Percentiles rank a stretch among this genome's conserved stretches.
phyloP scores from a whole-genome alignment of 2,329 filamentous ascomycete species.

The Xylaria sp. region DNA sequence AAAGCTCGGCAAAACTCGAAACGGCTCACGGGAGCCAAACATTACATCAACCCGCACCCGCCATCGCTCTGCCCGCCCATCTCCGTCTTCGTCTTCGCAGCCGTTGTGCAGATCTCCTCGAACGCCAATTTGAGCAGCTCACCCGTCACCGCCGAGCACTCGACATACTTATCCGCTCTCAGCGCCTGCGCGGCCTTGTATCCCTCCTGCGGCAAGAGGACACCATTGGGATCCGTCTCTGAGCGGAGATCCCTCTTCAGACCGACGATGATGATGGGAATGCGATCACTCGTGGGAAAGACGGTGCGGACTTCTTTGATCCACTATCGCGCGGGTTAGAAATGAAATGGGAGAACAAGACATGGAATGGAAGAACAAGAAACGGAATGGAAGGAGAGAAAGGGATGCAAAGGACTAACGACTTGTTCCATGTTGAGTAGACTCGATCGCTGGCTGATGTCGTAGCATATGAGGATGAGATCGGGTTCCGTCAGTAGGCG shows the following conservation, averaged over 20 bases:
- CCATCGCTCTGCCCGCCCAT: slow-evolving; percentile 51
- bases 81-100: slow-evolving; percentile 42
- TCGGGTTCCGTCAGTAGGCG: slow-evolving; percentile 49
- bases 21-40: slow-evolving; percentile 2
- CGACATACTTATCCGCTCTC: slow-evolving; percentile 58
- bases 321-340: slow-evolving; percentile 42
- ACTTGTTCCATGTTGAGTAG: slow-evolving; percentile 54
- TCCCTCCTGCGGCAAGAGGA: slow-evolving; percentile 57
- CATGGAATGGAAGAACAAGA: too few relatives aligned
- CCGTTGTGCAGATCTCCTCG: slow-evolving; percentile 56
- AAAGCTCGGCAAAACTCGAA: background rate
- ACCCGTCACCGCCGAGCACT: slow-evolving; percentile 57
- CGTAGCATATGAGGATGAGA: slow-evolving; percentile 55
- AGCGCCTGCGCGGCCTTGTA: slow-evolving; percentile 53
- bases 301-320: slow-evolving; percentile 47
- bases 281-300: slow-evolving; percentile 42
- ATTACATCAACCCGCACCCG: slow-evolving; percentile 38
- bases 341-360: background rate
- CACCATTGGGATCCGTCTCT: slow-evolving; percentile 53
- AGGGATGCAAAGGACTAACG: slow-evolving; percentile 36
- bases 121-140: slow-evolving; percentile 53
- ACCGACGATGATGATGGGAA: slow-evolving; percentile 54
- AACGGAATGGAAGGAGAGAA: background rate
- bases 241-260: slow-evolving; percentile 57
- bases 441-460: slow-evolving; percentile 54